These are phyloP conservation scores for Isatis lusitanica DNA, from an alignment of 441 rosid genomes.

Conservation along the genomic window DNA sequence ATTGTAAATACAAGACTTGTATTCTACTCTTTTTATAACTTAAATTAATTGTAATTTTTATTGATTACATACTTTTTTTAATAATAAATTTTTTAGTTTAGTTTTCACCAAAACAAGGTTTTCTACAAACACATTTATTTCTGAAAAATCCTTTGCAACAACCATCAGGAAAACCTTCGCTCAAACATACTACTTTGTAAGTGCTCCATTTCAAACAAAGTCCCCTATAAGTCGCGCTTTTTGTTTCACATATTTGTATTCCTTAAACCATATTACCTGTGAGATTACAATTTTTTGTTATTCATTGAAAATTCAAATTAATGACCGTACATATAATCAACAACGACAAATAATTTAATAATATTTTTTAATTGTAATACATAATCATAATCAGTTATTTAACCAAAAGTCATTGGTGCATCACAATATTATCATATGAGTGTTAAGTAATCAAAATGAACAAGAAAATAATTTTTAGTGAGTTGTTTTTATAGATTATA, in stretches of 20 bases:
- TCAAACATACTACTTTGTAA: not conserved
- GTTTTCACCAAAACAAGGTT: not conserved
- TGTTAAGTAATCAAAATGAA: too few relatives aligned
- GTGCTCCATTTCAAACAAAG: not conserved
- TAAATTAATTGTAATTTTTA: not conserved
- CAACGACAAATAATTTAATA: too few relatives aligned
- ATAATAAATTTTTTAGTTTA: not conserved
- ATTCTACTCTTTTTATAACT: not conserved
- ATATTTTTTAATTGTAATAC: too few relatives aligned
- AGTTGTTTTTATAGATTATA: too few relatives aligned
- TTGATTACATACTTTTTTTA: not conserved
- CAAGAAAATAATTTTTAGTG: too few relatives aligned
- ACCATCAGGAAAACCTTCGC: slow-evolving; percentile 24
- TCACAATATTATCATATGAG: too few relatives aligned
- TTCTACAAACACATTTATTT: not conserved
- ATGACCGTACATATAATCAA: not conserved
- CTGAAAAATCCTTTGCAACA: not conserved
- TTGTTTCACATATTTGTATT: slow-evolving; percentile 4
- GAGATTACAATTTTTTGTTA: not conserved
- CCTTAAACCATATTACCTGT: slow-evolving; percentile 13
- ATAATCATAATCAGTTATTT: too few relatives aligned
- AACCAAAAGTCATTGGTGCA: too few relatives aligned
- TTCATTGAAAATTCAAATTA: not conserved
- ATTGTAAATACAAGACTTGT: not conserved
- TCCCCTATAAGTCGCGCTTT: not conserved